Base-by-base conservation (phyloP, 2,329 filamentous ascomycete genomes). In the Beauveria scarabaeidicola region DNA sequence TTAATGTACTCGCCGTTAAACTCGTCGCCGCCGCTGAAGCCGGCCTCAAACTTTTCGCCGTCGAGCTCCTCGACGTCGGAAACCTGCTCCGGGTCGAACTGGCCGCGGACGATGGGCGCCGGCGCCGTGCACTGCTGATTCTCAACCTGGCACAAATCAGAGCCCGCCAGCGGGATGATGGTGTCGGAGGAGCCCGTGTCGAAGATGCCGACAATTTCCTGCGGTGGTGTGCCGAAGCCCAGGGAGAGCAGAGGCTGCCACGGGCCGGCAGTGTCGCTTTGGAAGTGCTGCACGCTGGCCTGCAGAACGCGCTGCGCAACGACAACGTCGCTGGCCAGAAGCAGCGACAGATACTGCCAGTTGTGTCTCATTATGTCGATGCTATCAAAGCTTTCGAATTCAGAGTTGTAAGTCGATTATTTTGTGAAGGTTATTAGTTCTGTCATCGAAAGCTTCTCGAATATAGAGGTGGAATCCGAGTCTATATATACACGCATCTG, bases 231-330 rank as follows among this genome's bases (percentile, higher is more conserved):
- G 38, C 56, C 56, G 15, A 46, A 58, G 19, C 47, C 56, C 13
- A 58, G 23, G 10, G 47, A 2, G 23, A 58, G 38, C 9, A 58
- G 47, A 9, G 56, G 56, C 27, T 58, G 56, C 46, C 46, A 58
- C 6, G 56, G 47, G 5, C 56, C 56, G 17, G 56, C 27, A 1
- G 27, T 5, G 3, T 36, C 9, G 38, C 56, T 52, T 40, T 58
- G 47, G 21, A 58, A 58, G 27, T 58, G 56, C 47, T 58, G 56
- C 44, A 58, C 56, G 40, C 38, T 51, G 32, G n/a, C 56, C 38
- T 58, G 47, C 15, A 58, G 17, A 17, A 58, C 56, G 11, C 40
- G 36, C 40, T 58, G 56, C 17, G 56, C 56, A 6, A 29, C 36
- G 19, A 43, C 40, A n/a, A 17, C n/a, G 4, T 58, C 47, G 47